Conservation (phyloP, 108 stramenopile genomes). For the Stephanodiscus triporus region DNA sequence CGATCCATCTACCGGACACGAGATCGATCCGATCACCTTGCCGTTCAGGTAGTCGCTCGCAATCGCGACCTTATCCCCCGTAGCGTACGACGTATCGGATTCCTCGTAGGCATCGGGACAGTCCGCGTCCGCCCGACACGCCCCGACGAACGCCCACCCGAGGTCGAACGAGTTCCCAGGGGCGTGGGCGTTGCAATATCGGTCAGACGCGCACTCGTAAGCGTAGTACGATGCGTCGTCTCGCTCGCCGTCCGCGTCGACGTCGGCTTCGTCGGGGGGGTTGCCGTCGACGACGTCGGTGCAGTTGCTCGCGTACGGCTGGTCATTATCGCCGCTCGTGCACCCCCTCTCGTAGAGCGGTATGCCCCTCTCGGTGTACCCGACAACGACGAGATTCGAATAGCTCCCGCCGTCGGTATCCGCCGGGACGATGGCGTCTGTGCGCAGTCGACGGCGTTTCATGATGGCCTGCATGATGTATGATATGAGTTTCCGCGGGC, state of each 20-base stretch:
- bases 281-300: neutral
- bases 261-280: neutral
- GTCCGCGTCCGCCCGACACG: neutral
- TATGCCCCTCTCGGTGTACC: slow-evolving; percentile 2
- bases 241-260: neutral
- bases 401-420: neutral
- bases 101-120: slow-evolving; percentile 5
- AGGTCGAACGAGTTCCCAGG: slow-evolving; percentile 8
- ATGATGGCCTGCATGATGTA: neutral
- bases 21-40: slow-evolving; percentile 15
- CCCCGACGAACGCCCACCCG: slow-evolving; percentile 5
- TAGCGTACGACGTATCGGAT: neutral
- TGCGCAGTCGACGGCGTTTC: neutral
- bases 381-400: neutral
- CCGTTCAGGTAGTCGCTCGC: neutral
- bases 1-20: slow-evolving; percentile 3
- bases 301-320: neutral
- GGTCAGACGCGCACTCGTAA: slow-evolving; percentile 1
- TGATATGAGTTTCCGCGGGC: neutral
- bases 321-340: neutral
- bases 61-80: neutral
- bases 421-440: neutral
- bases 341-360: neutral
- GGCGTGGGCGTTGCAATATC: slow-evolving; percentile 8
- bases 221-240: neutral